phyloP scores from a whole-genome alignment of 2,329 filamentous ascomycete genomes.

The Aspergillus neoniger region DNA sequence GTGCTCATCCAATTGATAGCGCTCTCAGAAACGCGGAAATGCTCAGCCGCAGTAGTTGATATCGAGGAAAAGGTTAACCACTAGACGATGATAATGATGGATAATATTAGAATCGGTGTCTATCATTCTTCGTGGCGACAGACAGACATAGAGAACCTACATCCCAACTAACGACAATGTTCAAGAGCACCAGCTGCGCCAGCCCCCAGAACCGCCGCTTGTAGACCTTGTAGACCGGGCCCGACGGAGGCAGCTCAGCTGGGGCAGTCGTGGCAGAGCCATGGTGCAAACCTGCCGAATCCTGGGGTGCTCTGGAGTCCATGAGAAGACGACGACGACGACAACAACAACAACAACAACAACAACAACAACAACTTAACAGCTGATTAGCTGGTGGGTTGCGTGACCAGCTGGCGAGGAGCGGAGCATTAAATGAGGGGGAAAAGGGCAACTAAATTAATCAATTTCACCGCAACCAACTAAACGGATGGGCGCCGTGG shows the following conservation, averaged over 20 bases:
- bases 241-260: conserved; percentile 19
- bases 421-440: conserved; percentile 1
- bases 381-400: not conserved
- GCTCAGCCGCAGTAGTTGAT: conserved; percentile 69
- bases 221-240: conserved; percentile 61
- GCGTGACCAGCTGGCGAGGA: conserved; percentile 1
- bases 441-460: not conserved
- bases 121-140: not conserved
- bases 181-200: conserved; percentile 78
- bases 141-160: conserved; percentile 54
- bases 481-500: not conserved
- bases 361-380: no score
- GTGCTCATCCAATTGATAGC: conserved; percentile 93
- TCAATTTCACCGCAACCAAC: not conserved
- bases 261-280: not conserved
- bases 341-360: no score
- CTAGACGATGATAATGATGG: conserved; percentile 43
- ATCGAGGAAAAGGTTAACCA: conserved; percentile 93
- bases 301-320: conserved; percentile 10
- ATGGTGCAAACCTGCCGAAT: conserved; percentile 6
- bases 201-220: conserved; percentile 89
- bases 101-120: no score
- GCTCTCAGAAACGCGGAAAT: conserved; percentile 73
- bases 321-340: not conserved
- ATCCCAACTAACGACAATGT: conserved; percentile 94